Percentiles rank a stretch among this genome's conserved stretches.
Evolutionary conservation across 202 grass and related monocot species (phyloP).

Genomic region (Bolboschoenoplectus hybrid): DNA sequence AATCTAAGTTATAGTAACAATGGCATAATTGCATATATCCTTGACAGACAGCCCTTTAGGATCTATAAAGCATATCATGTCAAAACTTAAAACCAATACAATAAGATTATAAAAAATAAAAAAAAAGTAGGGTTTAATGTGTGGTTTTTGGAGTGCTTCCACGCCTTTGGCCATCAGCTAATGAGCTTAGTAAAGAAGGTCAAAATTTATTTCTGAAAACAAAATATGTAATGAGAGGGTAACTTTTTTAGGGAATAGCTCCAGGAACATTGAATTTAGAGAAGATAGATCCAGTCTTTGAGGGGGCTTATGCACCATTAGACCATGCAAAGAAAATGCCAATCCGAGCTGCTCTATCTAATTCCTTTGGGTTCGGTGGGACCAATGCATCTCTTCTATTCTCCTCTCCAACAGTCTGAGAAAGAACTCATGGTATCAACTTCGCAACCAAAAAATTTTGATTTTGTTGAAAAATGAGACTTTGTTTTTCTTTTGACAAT

Average conservation of each 20-base stretch:
- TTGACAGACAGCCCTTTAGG: not conserved
- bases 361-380: constrained; percentile 94
- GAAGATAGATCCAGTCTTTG: constrained; percentile 58
- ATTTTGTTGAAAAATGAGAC: constrained; percentile 28
- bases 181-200: not conserved
- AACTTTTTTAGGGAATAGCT: constrained; percentile 54
- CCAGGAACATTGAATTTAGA: constrained; percentile 82
- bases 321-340: constrained; percentile 57
- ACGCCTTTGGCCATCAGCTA: not conserved
- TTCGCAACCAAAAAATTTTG: not conserved
- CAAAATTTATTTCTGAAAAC: not conserved
- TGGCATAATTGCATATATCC: not conserved
- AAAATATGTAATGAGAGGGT: not conserved
- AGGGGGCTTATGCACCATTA: constrained; percentile 62
- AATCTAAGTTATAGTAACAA: not conserved
- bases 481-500: not conserved
- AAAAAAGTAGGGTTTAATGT: not conserved
- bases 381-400: constrained; percentile 76
- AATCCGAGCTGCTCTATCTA: constrained; percentile 75
- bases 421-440: not conserved
- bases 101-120: not conserved
- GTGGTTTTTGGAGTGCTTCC: not conserved
- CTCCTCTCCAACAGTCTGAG: constrained; percentile 31
- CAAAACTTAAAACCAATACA: not conserved
- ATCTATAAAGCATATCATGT: not conserved